These are phyloP conservation scores for Salix viminalis DNA, from an alignment of 345 rosid genomes.

Conservation along the genomic window DNA sequence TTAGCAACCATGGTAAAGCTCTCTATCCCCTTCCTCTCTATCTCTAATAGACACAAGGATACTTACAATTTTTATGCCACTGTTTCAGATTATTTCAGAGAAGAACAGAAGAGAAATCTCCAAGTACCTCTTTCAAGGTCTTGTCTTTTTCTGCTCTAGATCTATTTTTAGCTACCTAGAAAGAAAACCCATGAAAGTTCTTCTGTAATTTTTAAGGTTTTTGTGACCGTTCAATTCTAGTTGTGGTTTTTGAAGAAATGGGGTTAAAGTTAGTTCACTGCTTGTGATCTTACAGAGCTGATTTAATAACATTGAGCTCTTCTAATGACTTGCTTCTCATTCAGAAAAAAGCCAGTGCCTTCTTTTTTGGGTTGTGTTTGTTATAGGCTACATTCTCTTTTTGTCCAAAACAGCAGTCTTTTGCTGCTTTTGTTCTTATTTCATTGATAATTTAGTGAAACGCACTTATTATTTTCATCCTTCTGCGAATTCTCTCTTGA, in stretches of 20 bases:
- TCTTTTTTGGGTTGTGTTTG: background rate
- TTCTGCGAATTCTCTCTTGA: background rate
- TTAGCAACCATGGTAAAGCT: conserved; percentile 10
- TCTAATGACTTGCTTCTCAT: background rate
- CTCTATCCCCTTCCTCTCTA: background rate
- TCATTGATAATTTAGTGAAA: background rate
- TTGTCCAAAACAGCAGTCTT: background rate
- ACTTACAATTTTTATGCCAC: background rate
- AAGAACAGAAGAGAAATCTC: conserved; percentile 31
- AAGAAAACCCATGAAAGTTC: background rate
- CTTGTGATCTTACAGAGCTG: background rate
- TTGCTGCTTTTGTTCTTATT: background rate
- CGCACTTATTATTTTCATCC: background rate
- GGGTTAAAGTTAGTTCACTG: background rate
- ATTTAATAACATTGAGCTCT: background rate
- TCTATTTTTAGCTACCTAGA: background rate
- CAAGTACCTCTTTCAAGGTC: conserved; percentile 29
- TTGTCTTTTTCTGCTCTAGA: background rate
- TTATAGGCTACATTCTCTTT: background rate
- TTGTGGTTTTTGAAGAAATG: background rate
- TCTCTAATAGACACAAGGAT: no score
- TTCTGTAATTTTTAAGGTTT: background rate
- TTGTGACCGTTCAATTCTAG: background rate
- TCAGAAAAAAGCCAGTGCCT: background rate
- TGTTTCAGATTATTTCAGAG: conserved; percentile 26